These are phyloP conservation scores for Metschnikowia colocasiae DNA, from an alignment of 805 yeast species.

Conservation along the genomic window DNA sequence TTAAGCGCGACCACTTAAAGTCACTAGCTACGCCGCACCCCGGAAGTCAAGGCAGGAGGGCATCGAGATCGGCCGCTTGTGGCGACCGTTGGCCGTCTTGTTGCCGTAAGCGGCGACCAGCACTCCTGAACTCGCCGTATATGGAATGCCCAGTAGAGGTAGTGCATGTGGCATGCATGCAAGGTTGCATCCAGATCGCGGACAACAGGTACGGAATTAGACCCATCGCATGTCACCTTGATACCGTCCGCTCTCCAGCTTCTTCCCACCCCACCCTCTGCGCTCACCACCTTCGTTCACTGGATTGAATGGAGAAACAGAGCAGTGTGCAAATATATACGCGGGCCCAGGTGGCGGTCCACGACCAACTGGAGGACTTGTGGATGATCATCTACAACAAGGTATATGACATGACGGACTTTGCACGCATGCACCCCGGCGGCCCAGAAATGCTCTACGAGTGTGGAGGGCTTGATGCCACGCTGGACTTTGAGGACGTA, in stretches of 20 bases:
- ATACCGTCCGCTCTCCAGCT: background rate
- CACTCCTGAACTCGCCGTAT: background rate
- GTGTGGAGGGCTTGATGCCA: constrained; percentile 76
- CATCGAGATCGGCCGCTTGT: too few relatives aligned
- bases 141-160: background rate
- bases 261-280: background rate
- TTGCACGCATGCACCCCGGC: constrained; percentile 77
- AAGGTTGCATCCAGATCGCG: constrained; percentile 1
- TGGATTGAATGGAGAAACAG: background rate
- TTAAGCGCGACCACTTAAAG: background rate
- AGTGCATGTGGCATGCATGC: background rate
- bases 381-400: constrained; percentile 84
- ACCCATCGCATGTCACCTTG: constrained; percentile 1
- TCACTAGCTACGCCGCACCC: background rate
- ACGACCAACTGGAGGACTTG: constrained; percentile 68
- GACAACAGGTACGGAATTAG: background rate
- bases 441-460: constrained; percentile 68
- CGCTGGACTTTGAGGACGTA: constrained; percentile 55
- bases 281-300: background rate
- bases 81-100: too few relatives aligned
- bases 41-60: background rate
- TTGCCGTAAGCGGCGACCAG: too few relatives aligned
- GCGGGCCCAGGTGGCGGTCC: constrained; percentile 57
- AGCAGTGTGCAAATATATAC: background rate
- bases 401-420: constrained; percentile 71